Base-by-base conservation (phyloP, 2,329 filamentous ascomycete species). In the Stachybotrys chartarum region DNA sequence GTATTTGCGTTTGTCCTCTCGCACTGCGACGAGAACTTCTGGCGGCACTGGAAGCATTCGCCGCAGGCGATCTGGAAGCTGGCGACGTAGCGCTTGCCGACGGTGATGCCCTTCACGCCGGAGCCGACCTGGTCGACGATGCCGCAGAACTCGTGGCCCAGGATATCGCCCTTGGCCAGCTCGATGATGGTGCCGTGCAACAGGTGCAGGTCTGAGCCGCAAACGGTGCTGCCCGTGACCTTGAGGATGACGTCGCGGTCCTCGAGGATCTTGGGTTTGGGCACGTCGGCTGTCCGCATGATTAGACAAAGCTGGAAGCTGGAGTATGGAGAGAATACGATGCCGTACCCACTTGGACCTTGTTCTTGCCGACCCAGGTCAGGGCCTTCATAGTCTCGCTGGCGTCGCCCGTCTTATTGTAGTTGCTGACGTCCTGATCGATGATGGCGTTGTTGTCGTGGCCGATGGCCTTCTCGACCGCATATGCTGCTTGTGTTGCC, bases 31-130 rank as follows among this genome's bases (percentile, higher is more conserved):
- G 85, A 89, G 1, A 90, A 77, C 69, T 91, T 90, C 72, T 89
- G 81, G 60, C 86, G 80, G 76, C 91, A 96, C 70, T 85, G 92
- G 70, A 83, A 86, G 74, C 91, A 96, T 54, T 77, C 73, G 7
- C 81, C 81, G 58, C 82, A 85, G 0, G 90, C 88, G 65, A 96
- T 94, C 69, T 94, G 90, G 75, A 96, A 96, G 10, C 85, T 88
- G 0, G 88, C 90, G 1, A 96, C 91, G 18, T 94, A 91, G 32
- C 91, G 77, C 61, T 84, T 80, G 14, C 86, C 87, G 7, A 75
- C 70, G 57, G 83, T 71, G 51, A 86, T 68, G 3, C 78, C 79
- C 52, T 70, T 80, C 3, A 84, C 77, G 0, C 59, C 75, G 0
- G 80, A 68, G 0, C 87, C 87, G 1, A 86, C 72, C 51, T 78